Evolutionary conservation across 83 land plant genomes (phyloP), one percentile per base, ranked within the genome.

Genomic region (Thuja plicata): DNA sequence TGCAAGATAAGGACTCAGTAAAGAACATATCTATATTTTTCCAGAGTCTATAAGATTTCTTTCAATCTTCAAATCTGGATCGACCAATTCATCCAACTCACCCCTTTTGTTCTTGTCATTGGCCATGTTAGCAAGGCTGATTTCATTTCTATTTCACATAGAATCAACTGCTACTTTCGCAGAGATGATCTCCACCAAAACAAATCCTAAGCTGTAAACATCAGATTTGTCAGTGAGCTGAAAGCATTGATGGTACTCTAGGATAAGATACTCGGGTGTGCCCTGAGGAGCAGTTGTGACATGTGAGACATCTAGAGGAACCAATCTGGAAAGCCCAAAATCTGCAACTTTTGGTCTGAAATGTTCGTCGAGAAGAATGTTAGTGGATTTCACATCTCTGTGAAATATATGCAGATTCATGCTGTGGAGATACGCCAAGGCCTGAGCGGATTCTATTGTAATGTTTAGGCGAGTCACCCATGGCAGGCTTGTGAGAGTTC

Each of bases 91-190:
- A 30, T 87, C 88, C 81, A 94, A 70, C 88, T 27, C 34, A 41
- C 94, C 93, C 86, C 76, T 32, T 48, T 84, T 91, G 34, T 95
- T 95, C 89, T 87, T 93, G 2, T 89, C 71, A 57, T 95, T 91
- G 34, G 93, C 93, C 89, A 92, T 43, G 10, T 91, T 93, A 1
- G 94, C 95, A 88, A 95, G 89, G 77, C 90, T 89, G 85, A 93
- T 77, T 89, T 96, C 96, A 79, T 94, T 52, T 78, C 83, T 91
- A 1, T 91, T 94, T 84, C 98, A 80, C 24, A 81, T 71, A 3
- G 84, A 81, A 62, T 96, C 98, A 89, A 96, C 94, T 11, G 95
- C 97, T 89, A 57, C 89, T 93, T 78, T 90, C 52, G 93, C 96
- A 7, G 95, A 87, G 27, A 96, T 86, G 54, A 96, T 88, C 86